Evolutionary conservation across 306 rosid genomes (phyloP).

Genomic region (Fragaria ananassa): DNA sequence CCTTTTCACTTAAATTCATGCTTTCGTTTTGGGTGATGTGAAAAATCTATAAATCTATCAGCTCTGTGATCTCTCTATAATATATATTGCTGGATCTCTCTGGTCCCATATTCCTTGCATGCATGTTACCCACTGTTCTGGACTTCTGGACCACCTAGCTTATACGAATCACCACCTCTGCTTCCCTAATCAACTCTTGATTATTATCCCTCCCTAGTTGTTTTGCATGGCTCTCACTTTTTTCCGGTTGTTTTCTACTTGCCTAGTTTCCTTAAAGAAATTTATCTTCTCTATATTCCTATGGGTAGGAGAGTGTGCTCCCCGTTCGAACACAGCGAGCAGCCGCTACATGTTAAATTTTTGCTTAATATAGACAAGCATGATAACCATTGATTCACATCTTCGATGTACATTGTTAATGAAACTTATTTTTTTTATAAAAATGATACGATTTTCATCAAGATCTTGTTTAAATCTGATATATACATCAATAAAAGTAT

Average conservation of each 20-base stretch:
- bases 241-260: not conserved
- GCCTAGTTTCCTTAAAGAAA: not conserved
- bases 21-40: not conserved
- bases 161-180: not conserved
- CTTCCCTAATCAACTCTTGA: not conserved
- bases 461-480: too few species aligned
- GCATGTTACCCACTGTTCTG: not conserved
- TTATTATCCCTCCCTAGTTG: not conserved
- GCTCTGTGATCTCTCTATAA: not conserved
- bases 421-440: too few species aligned
- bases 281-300: not conserved
- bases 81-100: not conserved
- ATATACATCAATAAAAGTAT: too few species aligned
- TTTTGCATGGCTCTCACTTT: not conserved
- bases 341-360: not conserved
- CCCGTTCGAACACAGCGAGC: not conserved
- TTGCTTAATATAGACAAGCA: not conserved
- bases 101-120: conserved; percentile 13
- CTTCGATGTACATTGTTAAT: not conserved
- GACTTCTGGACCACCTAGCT: conserved; percentile 3
- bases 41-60: not conserved
- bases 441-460: too few species aligned
- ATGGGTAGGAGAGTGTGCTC: not conserved
- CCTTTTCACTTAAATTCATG: conserved; percentile 25
- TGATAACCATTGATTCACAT: not conserved